Conservation (phyloP, 2,329 filamentous ascomycete species). For the Bipolaris bicolor region DNA sequence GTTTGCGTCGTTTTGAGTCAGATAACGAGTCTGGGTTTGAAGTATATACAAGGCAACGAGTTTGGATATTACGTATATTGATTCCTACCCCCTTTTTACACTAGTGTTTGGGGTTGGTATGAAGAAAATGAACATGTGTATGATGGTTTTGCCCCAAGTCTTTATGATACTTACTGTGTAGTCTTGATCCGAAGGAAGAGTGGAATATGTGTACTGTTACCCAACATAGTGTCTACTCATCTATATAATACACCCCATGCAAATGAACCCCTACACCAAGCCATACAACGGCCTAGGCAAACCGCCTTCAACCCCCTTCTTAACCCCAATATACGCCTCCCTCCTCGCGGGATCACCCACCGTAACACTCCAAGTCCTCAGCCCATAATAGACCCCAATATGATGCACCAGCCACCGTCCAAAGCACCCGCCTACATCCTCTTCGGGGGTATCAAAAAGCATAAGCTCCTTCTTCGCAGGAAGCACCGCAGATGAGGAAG, state of each 20-base stretch:
- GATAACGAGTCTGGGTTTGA: not conserved
- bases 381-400: conserved; percentile 89
- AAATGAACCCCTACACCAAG: conserved; percentile 17
- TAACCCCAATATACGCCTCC: conserved; percentile 82
- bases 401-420: conserved; percentile 93
- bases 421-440: conserved; percentile 79
- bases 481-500: conserved; percentile 52
- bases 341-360: conserved; percentile 72
- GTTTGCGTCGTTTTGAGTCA: conserved; percentile 69
- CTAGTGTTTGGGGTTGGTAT: too few relatives aligned
- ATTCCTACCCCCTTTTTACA: too few relatives aligned
- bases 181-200: too few relatives aligned
- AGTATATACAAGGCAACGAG: not conserved
- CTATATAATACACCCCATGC: too few relatives aligned
- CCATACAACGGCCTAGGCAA: conserved; percentile 40
- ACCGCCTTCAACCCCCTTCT: conserved; percentile 41
- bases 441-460: conserved; percentile 79
- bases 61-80: not conserved
- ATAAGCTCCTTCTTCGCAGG: conserved; percentile 68
- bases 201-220: too few relatives aligned
- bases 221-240: too few relatives aligned
- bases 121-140: too few relatives aligned
- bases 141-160: too few relatives aligned
- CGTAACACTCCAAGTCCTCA: conserved; percentile 81
- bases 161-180: too few relatives aligned